Base-by-base conservation (phyloP, 495 filamentous ascomycete genomes). In the Delitschia confertaspora region DNA sequence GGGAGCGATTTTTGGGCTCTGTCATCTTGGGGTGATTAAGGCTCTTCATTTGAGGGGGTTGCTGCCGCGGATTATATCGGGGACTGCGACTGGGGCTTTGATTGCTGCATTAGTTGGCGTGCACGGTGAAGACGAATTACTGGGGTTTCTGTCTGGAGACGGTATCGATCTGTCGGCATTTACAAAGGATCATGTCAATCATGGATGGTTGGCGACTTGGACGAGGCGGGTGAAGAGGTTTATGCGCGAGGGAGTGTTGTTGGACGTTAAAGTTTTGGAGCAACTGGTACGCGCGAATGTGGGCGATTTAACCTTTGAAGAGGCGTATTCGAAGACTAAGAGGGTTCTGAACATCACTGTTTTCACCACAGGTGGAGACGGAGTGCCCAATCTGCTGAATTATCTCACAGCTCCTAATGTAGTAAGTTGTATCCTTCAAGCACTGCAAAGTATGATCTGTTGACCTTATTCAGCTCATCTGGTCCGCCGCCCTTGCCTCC, bases 401-500 rank as follows among this genome's bases (percentile, higher is more conserved):
- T 91, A 96, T 57, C 66, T 96, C 37, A 96, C 89, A 10, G 85
- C 89, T 9, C 89, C 89, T 18, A 91, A 96, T 57, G 88, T 96
- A 54, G 82, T 88, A 75, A 41, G 81, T 79, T 16, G 13, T n/a
- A 18, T 25, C 39, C 11, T 25, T 32, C 18, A 22, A 18, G 21
- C 21, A 20, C 38, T 34, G 22, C 26, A 23, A 29, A 19, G 27
- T 20, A 7, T 37, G 51, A 35, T 23, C 23, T 16, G 22, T 27
- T 47, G 17, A 47, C 57, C 40, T 31, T 33, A 22, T 30, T 22
- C 25, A 81, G 76, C 70, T 96, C 20, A 85, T 96, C 53, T 89
- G 88, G 85, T 91, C 89, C 6, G 89, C 89, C 2, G 89, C 89
- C 3, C 73, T 91, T 10, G 89, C 89, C 25, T 95, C 88, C 29